Conservation (phyloP, 2,329 filamentous ascomycete genomes). For the Claviceps citrina region DNA sequence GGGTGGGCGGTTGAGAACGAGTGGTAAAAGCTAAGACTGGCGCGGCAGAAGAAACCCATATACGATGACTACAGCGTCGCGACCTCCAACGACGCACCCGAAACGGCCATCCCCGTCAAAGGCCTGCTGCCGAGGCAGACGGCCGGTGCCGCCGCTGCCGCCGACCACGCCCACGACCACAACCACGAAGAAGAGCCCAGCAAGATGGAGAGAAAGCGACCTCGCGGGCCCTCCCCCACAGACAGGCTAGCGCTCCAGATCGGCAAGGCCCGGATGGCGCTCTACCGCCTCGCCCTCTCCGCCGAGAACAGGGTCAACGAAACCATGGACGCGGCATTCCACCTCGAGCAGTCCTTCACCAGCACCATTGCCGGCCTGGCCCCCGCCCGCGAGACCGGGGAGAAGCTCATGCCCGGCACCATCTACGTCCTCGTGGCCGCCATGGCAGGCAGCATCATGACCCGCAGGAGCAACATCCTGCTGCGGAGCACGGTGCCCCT, state of each 20-base stretch:
- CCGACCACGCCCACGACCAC: too few species aligned
- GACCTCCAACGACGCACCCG: conserved; percentile 14
- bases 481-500: conserved; percentile 64
- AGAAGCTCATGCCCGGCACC: conserved; percentile 75
- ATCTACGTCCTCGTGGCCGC: conserved; percentile 87
- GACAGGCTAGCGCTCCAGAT: conserved; percentile 78
- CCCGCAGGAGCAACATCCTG: conserved; percentile 73
- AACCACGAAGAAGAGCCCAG: conserved; percentile 19
- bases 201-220: conserved; percentile 9
- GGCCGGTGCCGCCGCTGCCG: conserved; percentile 9
- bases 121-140: conserved; percentile 11
- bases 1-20: background rate
- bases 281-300: conserved; percentile 58
- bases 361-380: conserved; percentile 77
- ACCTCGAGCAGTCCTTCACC: conserved; percentile 80
- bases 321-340: conserved; percentile 64
- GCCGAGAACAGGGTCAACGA: conserved; percentile 74
- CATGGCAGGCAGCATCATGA: conserved; percentile 88
- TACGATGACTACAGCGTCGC: conserved; percentile 54
- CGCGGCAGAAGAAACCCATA: conserved; percentile 48
- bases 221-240: conserved; percentile 57
- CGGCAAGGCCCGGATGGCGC: conserved; percentile 60
- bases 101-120: conserved; percentile 14
- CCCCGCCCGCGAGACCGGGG: conserved; percentile 68
- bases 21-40: background rate